These are phyloP conservation scores for Vitis rotundifolia DNA, from an alignment of 164 flowering plant genomes.

Conservation along the genomic window DNA sequence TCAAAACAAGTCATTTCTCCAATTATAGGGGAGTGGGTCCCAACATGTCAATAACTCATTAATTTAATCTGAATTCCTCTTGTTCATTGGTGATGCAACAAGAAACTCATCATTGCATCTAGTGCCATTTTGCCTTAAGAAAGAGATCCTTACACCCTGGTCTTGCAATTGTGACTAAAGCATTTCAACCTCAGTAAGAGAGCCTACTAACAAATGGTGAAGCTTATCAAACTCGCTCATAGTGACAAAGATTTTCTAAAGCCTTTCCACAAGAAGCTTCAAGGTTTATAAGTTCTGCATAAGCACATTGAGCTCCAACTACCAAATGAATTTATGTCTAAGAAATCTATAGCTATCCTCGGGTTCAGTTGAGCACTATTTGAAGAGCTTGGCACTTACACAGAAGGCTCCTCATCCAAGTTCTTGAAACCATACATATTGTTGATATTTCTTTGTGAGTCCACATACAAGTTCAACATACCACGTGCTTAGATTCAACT, in stretches of 20 bases:
- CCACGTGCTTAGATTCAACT: too few relatives aligned
- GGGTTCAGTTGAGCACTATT: too few relatives aligned
- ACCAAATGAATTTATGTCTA: too few relatives aligned
- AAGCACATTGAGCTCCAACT: too few relatives aligned
- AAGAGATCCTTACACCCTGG: constrained; percentile 83
- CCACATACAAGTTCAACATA: too few relatives aligned
- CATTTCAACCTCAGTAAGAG: constrained; percentile 83
- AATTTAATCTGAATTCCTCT: constrained; percentile 51
- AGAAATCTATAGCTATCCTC: too few relatives aligned
- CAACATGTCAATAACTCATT: constrained; percentile 65
- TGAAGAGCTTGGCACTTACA: too few relatives aligned
- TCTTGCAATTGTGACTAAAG: constrained; percentile 85
- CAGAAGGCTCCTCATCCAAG: too few relatives aligned
- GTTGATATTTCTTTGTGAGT: too few relatives aligned
- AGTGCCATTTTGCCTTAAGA: constrained; percentile 93
- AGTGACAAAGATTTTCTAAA: constrained; percentile 74
- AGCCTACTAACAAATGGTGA: constrained; percentile 72
- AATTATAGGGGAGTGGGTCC: constrained; percentile 14
- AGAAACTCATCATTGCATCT: constrained; percentile 86
- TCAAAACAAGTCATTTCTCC: too few relatives aligned
- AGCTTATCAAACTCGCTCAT: constrained; percentile 92
- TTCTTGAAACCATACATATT: too few relatives aligned
- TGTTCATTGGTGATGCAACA: constrained; percentile 60
- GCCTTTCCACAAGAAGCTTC: constrained; percentile 83
- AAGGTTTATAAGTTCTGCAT: constrained; percentile 23